A percentile compares a stretch with the other conserved stretches of the same genome.
Conservation (phyloP, 202 grass and related monocot species). For the Panicum hallii region DNA sequence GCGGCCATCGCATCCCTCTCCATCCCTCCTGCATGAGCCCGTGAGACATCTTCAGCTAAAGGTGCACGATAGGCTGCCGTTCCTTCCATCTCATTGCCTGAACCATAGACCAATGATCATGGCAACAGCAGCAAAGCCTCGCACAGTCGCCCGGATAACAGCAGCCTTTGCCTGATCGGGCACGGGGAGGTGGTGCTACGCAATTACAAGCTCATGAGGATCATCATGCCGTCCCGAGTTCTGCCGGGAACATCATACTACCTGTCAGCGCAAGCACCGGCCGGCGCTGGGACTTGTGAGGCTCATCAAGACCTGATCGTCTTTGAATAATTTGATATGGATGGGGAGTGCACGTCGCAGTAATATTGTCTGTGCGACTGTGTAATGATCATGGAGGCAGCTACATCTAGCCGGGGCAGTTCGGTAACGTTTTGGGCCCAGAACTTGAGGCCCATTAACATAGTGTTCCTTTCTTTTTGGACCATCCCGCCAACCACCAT, state of each 20-base stretch:
- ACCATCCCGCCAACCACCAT: too few relatives aligned
- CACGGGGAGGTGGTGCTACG: background rate
- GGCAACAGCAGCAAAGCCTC: background rate
- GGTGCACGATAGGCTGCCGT: background rate
- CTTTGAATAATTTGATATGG: slow-evolving; percentile 27
- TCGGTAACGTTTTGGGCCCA: too few relatives aligned
- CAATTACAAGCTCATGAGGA: background rate
- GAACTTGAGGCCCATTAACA: too few relatives aligned
- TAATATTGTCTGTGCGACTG: too few relatives aligned
- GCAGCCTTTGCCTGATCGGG: background rate
- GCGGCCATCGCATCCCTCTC: background rate
- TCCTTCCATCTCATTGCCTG: background rate
- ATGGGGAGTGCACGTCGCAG: too few relatives aligned
- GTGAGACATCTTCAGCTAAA: background rate
- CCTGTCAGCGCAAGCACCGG: background rate
- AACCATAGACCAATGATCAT: background rate
- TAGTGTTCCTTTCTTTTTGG: too few relatives aligned
- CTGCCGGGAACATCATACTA: background rate
- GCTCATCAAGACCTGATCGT: background rate
- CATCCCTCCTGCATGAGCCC: background rate
- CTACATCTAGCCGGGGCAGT: too few relatives aligned
- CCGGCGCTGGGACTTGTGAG: background rate
- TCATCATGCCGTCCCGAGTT: slow-evolving; percentile 17
- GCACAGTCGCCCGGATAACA: too few relatives aligned
- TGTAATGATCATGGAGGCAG: too few relatives aligned